Conservation (phyloP, 371 early-diverging fungal species). For the Nosema bombycis region DNA sequence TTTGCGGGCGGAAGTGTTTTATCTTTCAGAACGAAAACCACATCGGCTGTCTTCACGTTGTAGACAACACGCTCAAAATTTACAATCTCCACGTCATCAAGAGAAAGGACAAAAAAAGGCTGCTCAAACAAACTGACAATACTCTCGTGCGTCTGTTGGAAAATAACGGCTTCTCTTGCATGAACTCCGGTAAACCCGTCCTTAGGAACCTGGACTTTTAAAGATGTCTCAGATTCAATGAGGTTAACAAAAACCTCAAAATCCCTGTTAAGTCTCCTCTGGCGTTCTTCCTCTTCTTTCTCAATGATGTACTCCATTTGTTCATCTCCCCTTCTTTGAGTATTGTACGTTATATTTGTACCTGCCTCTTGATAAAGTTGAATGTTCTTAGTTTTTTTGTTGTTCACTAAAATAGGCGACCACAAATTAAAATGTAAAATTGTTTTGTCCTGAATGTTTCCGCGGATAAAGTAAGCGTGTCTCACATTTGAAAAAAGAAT, state of each 20-base stretch:
- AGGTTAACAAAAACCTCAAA: constrained; percentile 83
- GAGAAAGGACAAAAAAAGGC: constrained; percentile 83
- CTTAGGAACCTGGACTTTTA: constrained; percentile 86
- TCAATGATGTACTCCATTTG: constrained; percentile 86
- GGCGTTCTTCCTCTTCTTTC: constrained; percentile 86
- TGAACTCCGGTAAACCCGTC: constrained; percentile 91
- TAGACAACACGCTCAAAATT: constrained; percentile 93
- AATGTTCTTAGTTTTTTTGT: constrained; percentile 83
- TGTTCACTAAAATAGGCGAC: constrained; percentile 87
- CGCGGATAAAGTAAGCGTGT: constrained; percentile 92
- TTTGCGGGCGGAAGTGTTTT: constrained; percentile 78
- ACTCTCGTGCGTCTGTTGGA: constrained; percentile 91
- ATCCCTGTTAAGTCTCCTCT: constrained; percentile 84
- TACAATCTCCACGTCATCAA: constrained; percentile 88
- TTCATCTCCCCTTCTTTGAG: constrained; percentile 81
- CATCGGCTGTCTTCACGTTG: constrained; percentile 93
- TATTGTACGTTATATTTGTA: constrained; percentile 87
- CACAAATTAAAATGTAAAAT: constrained; percentile 87
- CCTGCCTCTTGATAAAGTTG: constrained; percentile 95
- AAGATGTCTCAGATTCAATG: constrained; percentile 70
- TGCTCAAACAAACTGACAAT: constrained; percentile 89
- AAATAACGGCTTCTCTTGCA: constrained; percentile 77
- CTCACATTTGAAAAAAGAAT: constrained; percentile 91
- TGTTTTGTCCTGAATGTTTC: constrained; percentile 84
- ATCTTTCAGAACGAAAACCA: constrained; percentile 94